Evolutionary conservation across 2,329 filamentous ascomycete genomes (phyloP).

Genomic region (Rutstroemia sydowiana): DNA sequence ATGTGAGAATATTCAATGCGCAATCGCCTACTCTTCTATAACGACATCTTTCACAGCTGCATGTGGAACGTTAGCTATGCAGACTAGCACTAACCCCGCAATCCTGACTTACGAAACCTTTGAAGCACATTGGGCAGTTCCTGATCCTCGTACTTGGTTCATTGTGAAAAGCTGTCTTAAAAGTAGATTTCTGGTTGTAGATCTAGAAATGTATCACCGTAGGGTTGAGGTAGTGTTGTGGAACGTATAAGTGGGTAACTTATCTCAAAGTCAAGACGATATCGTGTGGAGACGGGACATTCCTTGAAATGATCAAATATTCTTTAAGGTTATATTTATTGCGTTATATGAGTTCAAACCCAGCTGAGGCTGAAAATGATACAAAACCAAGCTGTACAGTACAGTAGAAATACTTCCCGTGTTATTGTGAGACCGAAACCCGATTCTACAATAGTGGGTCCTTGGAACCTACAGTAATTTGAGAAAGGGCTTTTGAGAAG

Average conservation of each 20-base stretch:
- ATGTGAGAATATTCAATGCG: background rate
- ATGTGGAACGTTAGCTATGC: background rate
- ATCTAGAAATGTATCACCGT: background rate
- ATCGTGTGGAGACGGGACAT: no score
- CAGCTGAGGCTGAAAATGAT: background rate
- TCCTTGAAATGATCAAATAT: background rate
- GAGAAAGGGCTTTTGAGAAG: no score
- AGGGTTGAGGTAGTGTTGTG: background rate
- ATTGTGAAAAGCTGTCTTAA: background rate
- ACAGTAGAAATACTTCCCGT: no score
- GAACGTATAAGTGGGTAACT: no score
- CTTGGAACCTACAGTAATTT: no score
- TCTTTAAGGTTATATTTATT: no score
- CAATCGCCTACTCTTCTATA: constrained; percentile 33
- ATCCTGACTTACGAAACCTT: constrained; percentile 4
- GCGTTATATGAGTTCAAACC: no score
- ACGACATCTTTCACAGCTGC: constrained; percentile 38
- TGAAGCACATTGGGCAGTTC: background rate
- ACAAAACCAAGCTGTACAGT: no score
- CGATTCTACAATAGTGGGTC: no score
- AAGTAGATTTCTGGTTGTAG: background rate
- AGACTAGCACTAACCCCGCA: background rate
- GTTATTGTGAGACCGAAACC: no score
- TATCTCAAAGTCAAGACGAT: no score
- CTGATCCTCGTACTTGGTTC: background rate